Evolutionary conservation across 75 land plant genomes (phyloP).

Genomic region (Pinus taeda): DNA sequence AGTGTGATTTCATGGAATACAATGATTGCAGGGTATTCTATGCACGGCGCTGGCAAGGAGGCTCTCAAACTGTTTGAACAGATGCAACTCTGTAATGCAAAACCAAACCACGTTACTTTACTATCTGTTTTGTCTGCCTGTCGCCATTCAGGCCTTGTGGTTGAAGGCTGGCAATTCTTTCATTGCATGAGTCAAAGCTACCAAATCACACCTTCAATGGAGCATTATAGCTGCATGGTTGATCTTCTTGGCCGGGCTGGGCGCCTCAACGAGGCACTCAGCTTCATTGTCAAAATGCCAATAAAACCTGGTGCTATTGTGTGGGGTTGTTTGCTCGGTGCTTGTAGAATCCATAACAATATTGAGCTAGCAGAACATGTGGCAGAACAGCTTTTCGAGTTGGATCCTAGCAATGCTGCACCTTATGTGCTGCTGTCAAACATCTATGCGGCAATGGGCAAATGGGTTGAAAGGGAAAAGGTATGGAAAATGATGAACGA

Average conservation of each 20-base stretch:
- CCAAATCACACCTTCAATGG: constrained; percentile 2
- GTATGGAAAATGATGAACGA: not conserved
- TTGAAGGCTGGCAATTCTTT: not conserved
- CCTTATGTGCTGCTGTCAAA: not conserved
- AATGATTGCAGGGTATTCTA: constrained; percentile 25
- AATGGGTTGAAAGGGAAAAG: not conserved
- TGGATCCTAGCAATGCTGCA: not conserved
- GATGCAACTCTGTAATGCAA: constrained; percentile 18
- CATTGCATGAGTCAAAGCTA: not conserved
- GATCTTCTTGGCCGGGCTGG: constrained; percentile 20
- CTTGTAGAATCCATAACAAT: constrained; percentile 7
- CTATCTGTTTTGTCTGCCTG: constrained; percentile 24
- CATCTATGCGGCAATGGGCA: not conserved
- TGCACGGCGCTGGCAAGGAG: constrained; percentile 14
- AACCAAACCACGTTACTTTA: constrained; percentile 20
- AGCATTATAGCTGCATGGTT: constrained; percentile 13
- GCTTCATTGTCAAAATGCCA: constrained; percentile 5
- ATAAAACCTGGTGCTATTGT: not conserved
- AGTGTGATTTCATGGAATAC: constrained; percentile 18
- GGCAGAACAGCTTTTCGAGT: not conserved
- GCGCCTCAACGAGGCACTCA: constrained; percentile 4
- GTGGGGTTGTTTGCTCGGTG: constrained; percentile 12
- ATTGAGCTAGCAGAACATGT: not conserved
- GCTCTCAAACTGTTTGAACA: constrained; percentile 18
- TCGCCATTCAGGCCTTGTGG: constrained; percentile 12